Evolutionary conservation across 768 basidiomycete genomes (phyloP).

Genomic region (Lentinula raphanica): DNA sequence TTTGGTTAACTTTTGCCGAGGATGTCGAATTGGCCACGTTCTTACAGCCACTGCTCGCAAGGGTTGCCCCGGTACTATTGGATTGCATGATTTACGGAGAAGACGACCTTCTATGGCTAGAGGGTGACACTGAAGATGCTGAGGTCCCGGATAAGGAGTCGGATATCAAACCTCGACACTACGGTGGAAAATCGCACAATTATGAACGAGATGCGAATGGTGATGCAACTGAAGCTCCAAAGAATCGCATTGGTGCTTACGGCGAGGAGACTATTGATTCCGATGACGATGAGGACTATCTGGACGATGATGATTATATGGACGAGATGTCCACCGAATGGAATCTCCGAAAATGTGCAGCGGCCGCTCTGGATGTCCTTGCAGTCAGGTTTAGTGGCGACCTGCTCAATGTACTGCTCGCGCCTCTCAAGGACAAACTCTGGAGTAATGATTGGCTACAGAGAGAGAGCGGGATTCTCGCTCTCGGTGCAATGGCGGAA

Average conservation of each 20-base stretch:
- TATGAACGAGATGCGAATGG: slow-evolving; percentile 64
- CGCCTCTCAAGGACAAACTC: slow-evolving; percentile 87
- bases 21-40: slow-evolving; percentile 82
- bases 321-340: slow-evolving; percentile 98
- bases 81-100: slow-evolving; percentile 98
- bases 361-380: slow-evolving; percentile 94
- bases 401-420: slow-evolving; percentile 80
- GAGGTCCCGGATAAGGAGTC: slow-evolving; percentile 87
- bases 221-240: slow-evolving; percentile 30
- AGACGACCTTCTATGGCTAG: slow-evolving; percentile 91
- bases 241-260: slow-evolving; percentile 54
- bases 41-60: slow-evolving; percentile 81
- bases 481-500: slow-evolving; percentile 97
- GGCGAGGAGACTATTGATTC: slow-evolving; percentile 79
- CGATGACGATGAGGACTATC: slow-evolving; percentile 85
- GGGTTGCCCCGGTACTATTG: slow-evolving; percentile 90
- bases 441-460: slow-evolving; percentile 93
- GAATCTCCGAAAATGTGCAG: slow-evolving; percentile 98
- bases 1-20: slow-evolving; percentile 99
- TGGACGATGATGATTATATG: slow-evolving; percentile 88
- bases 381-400: slow-evolving; percentile 92
- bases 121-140: slow-evolving; percentile 86
- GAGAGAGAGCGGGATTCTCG: slow-evolving; percentile 91
- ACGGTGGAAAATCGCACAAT: slow-evolving; percentile 80
- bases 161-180: slow-evolving; percentile 96